Percentiles rank a stretch among this genome's conserved stretches.
Evolutionary conservation across 345 rosid species (phyloP).

Genomic region (Erucastrum elatum): DNA sequence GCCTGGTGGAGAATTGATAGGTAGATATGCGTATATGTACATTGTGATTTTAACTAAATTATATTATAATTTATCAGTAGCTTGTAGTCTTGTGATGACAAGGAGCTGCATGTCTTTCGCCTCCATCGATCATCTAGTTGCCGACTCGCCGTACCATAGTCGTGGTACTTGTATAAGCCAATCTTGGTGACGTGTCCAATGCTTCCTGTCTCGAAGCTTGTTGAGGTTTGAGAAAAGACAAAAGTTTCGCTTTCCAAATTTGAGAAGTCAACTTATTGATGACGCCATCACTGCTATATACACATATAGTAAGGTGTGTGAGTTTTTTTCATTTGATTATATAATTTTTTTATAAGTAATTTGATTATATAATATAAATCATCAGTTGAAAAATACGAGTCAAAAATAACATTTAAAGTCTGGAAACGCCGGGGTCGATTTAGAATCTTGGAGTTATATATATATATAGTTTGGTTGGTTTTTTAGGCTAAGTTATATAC

Average conservation of each 20-base stretch:
- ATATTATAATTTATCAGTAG: background rate
- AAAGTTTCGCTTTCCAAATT: background rate
- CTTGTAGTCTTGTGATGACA: background rate
- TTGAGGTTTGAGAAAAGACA: constrained; percentile 36
- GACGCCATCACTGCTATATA: constrained; percentile 8
- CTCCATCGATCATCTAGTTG: background rate
- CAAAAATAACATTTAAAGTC: constrained; percentile 29
- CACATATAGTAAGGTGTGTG: constrained; percentile 10
- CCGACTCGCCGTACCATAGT: constrained; percentile 10
- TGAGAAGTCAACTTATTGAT: constrained; percentile 34
- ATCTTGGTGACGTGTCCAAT: constrained; percentile 2
- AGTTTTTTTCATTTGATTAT: background rate
- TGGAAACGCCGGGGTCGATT: constrained; percentile 36
- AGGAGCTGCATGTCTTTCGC: too few relatives aligned
- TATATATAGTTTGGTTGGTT: background rate
- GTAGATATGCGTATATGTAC: background rate
- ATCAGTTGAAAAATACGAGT: background rate
- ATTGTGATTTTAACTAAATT: background rate
- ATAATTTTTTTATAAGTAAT: background rate
- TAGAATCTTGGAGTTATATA: constrained; percentile 12
- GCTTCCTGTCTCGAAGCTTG: constrained; percentile 24
- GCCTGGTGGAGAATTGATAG: constrained; percentile 1
- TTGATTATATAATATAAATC: background rate
- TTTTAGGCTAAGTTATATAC: background rate
- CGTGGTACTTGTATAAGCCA: constrained; percentile 13